phyloP scores from a whole-genome alignment of 805 yeast genomes.

The Komagataella populi region DNA sequence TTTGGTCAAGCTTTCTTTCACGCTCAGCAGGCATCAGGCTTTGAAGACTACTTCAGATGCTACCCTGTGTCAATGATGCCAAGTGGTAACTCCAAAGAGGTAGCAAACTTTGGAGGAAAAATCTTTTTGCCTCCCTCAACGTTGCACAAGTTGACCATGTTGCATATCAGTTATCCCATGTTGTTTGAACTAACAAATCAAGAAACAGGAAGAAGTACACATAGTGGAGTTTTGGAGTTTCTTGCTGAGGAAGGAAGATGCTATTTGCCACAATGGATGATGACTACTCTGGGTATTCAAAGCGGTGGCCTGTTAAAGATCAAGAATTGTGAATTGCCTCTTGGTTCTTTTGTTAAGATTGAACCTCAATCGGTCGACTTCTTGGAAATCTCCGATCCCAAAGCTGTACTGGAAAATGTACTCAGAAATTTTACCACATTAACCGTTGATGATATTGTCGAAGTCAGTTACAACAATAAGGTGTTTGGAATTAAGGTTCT shows the following conservation, averaged over 20 bases:
- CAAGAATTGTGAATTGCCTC: slow-evolving; percentile 64
- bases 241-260: slow-evolving; percentile 96
- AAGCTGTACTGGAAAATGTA: slow-evolving; percentile 90
- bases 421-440: slow-evolving; percentile 81
- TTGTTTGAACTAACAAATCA: slow-evolving; percentile 69
- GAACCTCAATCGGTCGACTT: slow-evolving; percentile 95
- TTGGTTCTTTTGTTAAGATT: slow-evolving; percentile 80
- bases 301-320: slow-evolving; percentile 79
- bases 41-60: slow-evolving; percentile 83
- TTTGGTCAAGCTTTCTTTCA: slow-evolving; percentile 3
- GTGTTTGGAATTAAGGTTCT: slow-evolving; percentile 69
- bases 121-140: slow-evolving; percentile 92
- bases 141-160: slow-evolving; percentile 72
- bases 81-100: slow-evolving; percentile 54
- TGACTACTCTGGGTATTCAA: slow-evolving; percentile 54
- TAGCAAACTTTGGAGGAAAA: slow-evolving; percentile 89
- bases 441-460: slow-evolving; percentile 73
- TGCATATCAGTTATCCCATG: slow-evolving; percentile 94
- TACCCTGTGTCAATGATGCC: slow-evolving; percentile 90
- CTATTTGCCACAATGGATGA: slow-evolving; percentile 95
- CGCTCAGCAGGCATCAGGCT: slow-evolving; percentile 15
- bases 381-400: slow-evolving; percentile 87
- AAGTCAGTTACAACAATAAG: slow-evolving; percentile 70
- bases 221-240: slow-evolving; percentile 92
- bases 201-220: slow-evolving; percentile 42